Conservation (phyloP, 2,329 filamentous ascomycete genomes). For the Clathrospora elynae region DNA sequence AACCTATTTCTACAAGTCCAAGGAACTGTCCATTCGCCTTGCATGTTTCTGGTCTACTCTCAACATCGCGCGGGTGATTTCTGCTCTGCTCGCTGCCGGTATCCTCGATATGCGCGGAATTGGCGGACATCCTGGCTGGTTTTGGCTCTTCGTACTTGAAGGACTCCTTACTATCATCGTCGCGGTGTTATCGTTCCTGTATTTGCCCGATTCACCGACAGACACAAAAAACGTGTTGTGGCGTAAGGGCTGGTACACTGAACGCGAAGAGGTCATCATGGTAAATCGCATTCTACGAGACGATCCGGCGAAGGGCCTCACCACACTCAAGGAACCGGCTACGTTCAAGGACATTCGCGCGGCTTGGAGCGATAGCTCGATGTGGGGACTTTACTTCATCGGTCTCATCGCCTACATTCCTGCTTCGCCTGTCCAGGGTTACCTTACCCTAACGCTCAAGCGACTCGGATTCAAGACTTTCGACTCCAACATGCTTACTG, state of each 20-base stretch:
- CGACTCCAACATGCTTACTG: slow-evolving; percentile 50
- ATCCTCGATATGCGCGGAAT: slow-evolving; percentile 58
- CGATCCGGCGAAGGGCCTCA: slow-evolving; percentile 60
- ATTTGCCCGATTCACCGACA: slow-evolving; percentile 59
- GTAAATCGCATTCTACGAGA: slow-evolving; percentile 65
- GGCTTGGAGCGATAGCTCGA: slow-evolving; percentile 60
- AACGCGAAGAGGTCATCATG: slow-evolving; percentile 70
- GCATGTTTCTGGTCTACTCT: slow-evolving; percentile 73
- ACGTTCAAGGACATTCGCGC: slow-evolving; percentile 54
- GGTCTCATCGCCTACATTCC: slow-evolving; percentile 50
- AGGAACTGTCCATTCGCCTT: slow-evolving; percentile 69
- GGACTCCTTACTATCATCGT: slow-evolving; percentile 40
- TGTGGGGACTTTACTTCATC: slow-evolving; percentile 61
- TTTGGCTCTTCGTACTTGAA: slow-evolving; percentile 59
- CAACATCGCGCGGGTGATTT: slow-evolving; percentile 59
- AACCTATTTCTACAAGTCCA: slow-evolving; percentile 75
- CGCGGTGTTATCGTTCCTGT: slow-evolving; percentile 37
- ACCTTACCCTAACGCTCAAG: slow-evolving; percentile 49
- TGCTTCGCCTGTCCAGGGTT: slow-evolving; percentile 44
- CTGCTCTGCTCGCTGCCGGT: slow-evolving; percentile 61
- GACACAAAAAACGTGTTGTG: slow-evolving; percentile 34
- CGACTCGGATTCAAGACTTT: slow-evolving; percentile 50
- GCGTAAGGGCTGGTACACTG: slow-evolving; percentile 67
- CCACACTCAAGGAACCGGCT: slow-evolving; percentile 62
- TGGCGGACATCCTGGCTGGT: slow-evolving; percentile 58